Percentiles rank a stretch among this genome's conserved stretches.
These are phyloP conservation scores for Colletotrichum tropicicola DNA, from an alignment of 2,329 filamentous ascomycete species.

Conservation along the genomic window DNA sequence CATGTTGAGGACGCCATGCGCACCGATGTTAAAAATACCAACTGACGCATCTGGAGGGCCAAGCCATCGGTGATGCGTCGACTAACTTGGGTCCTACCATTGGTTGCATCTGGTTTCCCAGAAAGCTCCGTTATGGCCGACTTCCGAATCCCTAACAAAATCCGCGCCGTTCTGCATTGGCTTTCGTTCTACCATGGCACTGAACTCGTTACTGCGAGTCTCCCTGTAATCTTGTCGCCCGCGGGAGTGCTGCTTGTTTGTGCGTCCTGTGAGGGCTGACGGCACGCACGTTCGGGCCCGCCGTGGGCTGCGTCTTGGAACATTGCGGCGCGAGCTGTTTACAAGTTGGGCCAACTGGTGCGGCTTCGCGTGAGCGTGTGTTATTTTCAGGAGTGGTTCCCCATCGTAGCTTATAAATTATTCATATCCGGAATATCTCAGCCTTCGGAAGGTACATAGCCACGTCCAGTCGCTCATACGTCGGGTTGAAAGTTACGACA, in stretches of 20 bases:
- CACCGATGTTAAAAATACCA: neutral
- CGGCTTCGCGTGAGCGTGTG: neutral
- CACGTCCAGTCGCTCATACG: neutral
- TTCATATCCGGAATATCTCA: neutral
- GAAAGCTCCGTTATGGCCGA: neutral
- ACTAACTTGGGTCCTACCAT: neutral
- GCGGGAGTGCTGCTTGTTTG: neutral
- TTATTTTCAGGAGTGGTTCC: neutral
- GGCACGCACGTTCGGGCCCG: neutral
- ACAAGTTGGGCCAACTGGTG: neutral
- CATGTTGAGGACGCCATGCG: neutral
- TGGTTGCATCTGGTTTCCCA: neutral
- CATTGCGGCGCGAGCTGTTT: neutral
- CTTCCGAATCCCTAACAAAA: neutral
- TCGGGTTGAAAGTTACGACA: neutral
- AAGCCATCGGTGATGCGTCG: neutral
- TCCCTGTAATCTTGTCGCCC: neutral
- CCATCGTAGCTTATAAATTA: neutral
- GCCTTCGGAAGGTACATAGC: neutral
- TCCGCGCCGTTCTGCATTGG: neutral
- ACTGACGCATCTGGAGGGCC: neutral
- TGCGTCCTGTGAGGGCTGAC: neutral
- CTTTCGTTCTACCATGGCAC: neutral
- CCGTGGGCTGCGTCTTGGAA: neutral
- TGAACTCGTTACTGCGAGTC: neutral